Evolutionary conservation across 75 land plant species (phyloP), one percentile per base, ranked within the genome.

Genomic region (Selaginella moellendorffii): DNA sequence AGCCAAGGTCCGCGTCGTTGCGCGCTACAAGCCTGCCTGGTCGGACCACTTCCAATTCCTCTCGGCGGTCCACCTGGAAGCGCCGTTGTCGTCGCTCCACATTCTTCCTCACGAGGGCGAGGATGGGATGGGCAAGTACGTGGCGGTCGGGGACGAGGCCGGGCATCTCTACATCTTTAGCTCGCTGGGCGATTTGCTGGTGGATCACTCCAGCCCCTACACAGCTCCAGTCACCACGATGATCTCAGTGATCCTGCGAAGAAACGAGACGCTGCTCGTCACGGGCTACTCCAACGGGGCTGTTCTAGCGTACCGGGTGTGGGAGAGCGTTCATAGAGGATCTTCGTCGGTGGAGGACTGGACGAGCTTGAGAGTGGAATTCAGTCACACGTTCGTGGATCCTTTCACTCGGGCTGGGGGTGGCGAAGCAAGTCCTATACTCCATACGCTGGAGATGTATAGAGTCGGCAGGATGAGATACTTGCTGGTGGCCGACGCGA

Each of bases 201-300:
- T 76, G 25, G 88, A 87, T 62, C 76, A 77, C 31, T 28, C 67
- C 26, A 79, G 84, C 0, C 24, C 61, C 26, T 83, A 74, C 1
- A 54, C 59, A 23, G 69, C 80, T 0, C 81, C 85, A 0, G 65
- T 92, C 23, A 85, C 84, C 1, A 74, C 83, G 10, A 78, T 92
- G 81, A 61, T 83, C 9, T 84, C 97, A 1, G 82, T 81, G 63
- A 29, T 76, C 53, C 2, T 76, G 36, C 63, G 68, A 17, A 75
- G 77, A 61, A 85, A 88, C 56, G 95, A 88, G 65, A 85, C 84
- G 27, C 1, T 78, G n/a, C 61, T 92, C 10, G 80, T 92, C 10
- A 81, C 89, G 9, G 97, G 97, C 27, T 86, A 92, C 74, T 36
- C 76, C 20, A 81, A 88, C 63, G 97, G 97, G 2, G 31, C 82